Base-by-base conservation (phyloP, 2,329 filamentous ascomycete species). In the Orbilia oligospora region DNA sequence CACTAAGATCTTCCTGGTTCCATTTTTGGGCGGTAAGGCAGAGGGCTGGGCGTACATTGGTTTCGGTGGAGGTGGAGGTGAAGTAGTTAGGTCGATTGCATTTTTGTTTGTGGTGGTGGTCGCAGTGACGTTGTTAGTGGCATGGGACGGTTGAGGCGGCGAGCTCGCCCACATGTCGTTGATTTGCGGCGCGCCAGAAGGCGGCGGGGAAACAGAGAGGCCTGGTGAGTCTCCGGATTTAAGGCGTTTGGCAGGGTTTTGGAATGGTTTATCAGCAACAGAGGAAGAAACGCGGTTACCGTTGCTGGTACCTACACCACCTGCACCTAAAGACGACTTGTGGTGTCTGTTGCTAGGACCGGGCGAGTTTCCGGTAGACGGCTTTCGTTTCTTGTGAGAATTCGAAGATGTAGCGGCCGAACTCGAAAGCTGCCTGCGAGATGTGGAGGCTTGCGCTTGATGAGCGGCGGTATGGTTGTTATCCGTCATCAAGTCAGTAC, bases 1-100 rank as follows among this genome's bases (percentile, higher is more conserved):
- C 82, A 99, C 93, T n/a, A 95, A 89, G 55, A 99, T 88, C 85
- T 92, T 94, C 87, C 92, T 94, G 20, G 93, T 71, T 1, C 69
- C 76, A 22, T 79, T 79, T 20, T 61, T 73, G 10, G 76, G 75
- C 27, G 75, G 75, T 30, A 78, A 49, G 24, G 68, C 75, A 22
- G 63, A 69, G 0, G 75, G 75, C 51, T 77, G 73, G 12, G 51
- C 20, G 63, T 71, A 77, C 51, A 68, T 55, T 55, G 48, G 61
- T 36, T 71, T 78, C 0, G 61, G 22, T 24, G 69, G 72, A 1
- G 44, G 38, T 12, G 68, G 68, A 2, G 75, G 67, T 12, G 33
- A 69, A 14, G 30, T 53, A 5, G 75, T 78, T 24, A 78, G 16
- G 48, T 78, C 75, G n/a, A 78, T 51, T 5, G 46, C 68, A 64